Evolutionary conservation across 1,284 basidiomycete genomes (phyloP).

Genomic region (Apiotrichum montevideense): DNA sequence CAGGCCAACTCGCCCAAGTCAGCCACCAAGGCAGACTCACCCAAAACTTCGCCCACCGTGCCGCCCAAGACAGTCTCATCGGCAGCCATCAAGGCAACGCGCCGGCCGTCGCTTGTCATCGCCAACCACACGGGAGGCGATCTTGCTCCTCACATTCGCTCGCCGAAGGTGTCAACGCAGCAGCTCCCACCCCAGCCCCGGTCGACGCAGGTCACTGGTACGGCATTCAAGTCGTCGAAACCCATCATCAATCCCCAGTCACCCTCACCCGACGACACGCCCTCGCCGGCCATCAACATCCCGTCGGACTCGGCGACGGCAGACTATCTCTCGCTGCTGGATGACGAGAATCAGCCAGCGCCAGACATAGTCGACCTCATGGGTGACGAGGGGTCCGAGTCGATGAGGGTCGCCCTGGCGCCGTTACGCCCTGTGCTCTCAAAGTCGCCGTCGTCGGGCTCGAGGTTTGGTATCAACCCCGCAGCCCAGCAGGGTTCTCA

Average conservation of each 20-base stretch:
- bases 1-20: neutral
- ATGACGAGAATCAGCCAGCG: constrained; percentile 6
- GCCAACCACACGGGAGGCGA: constrained; percentile 40
- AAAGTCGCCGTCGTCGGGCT: constrained; percentile 3
- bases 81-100: constrained; percentile 3
- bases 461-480: constrained; percentile 8
- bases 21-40: neutral
- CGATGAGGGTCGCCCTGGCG: constrained; percentile 1
- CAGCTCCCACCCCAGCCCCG: constrained; percentile 22
- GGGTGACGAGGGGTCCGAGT: constrained; percentile 12
- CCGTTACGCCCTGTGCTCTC: constrained; percentile 10
- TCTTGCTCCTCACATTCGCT: constrained; percentile 4
- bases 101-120: constrained; percentile 24
- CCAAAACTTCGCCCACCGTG: neutral
- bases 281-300: neutral
- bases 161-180: neutral
- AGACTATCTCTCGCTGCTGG: constrained; percentile 13
- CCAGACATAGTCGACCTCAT: constrained; percentile 5
- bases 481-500: too few relatives aligned
- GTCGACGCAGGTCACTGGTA: constrained; percentile 47
- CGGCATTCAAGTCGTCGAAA: constrained; percentile 36
- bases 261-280: too few relatives aligned
- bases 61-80: neutral
- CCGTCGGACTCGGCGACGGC: constrained; percentile 9
- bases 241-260: neutral